A percentile compares a stretch with the other conserved stretches of the same genome.
These are phyloP conservation scores for Sporobolus alterniflorus DNA, from an alignment of 202 grass and related monocot genomes.

Conservation along the genomic window DNA sequence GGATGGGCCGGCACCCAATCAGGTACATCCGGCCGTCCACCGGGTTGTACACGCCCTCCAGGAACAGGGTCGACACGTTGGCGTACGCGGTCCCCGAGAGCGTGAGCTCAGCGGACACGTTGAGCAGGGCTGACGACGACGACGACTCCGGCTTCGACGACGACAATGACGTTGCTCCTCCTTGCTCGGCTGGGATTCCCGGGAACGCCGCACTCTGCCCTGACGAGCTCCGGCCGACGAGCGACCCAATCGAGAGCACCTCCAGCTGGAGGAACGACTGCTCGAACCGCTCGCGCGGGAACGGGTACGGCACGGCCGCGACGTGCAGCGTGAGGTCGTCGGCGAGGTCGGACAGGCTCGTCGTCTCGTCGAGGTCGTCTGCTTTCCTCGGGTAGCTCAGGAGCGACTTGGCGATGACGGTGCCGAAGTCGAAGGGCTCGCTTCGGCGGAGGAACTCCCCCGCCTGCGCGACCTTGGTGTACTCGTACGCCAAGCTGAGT, in stretches of 20 bases:
- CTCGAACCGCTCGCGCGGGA: conserved; percentile 44
- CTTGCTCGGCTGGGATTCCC: background rate
- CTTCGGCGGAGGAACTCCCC: conserved; percentile 62
- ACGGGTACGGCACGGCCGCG: conserved; percentile 47
- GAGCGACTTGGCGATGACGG: conserved; percentile 76
- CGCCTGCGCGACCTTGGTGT: conserved; percentile 60
- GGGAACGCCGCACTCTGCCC: background rate
- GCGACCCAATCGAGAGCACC: conserved; percentile 63
- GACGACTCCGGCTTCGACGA: background rate
- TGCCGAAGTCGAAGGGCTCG: conserved; percentile 70
- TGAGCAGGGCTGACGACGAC: conserved; percentile 48
- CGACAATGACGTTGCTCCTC: background rate
- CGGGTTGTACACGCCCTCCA: conserved; percentile 95
- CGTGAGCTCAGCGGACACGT: conserved; percentile 78
- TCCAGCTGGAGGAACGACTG: conserved; percentile 70
- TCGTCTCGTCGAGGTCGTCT: conserved; percentile 17
- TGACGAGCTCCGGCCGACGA: conserved; percentile 56
- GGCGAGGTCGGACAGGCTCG: conserved; percentile 61
- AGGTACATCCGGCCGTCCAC: conserved; percentile 89
- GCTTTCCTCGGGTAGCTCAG: conserved; percentile 68
- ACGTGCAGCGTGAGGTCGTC: conserved; percentile 72
- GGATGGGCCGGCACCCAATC: conserved; percentile 69
- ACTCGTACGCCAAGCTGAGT: conserved; percentile 51
- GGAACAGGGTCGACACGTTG: conserved; percentile 63
- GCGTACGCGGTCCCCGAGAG: conserved; percentile 37